Percentiles rank a stretch among this genome's conserved stretches.
Conservation (phyloP, 116 monocot genomes). For the Zostera marina region DNA sequence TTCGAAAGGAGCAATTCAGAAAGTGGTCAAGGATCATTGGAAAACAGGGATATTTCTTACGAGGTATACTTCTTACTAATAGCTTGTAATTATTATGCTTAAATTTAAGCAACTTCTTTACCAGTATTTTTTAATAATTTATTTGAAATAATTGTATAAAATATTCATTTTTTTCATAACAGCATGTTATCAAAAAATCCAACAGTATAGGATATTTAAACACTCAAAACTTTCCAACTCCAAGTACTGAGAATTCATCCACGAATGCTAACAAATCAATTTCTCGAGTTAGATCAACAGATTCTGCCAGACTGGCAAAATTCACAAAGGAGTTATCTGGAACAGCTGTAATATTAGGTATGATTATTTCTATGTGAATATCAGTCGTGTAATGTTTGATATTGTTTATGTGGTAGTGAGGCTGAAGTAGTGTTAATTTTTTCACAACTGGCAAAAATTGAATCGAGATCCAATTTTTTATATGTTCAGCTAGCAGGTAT, state of each 20-base stretch:
- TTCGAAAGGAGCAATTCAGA: conserved; percentile 32
- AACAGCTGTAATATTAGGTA: conserved; percentile 75
- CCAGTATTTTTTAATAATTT: conserved; percentile 40
- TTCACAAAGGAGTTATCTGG: conserved; percentile 74
- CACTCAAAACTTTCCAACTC: conserved; percentile 17
- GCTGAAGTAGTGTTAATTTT: not conserved
- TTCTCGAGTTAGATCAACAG: conserved; percentile 77
- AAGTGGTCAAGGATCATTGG: conserved; percentile 29
- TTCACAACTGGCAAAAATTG: too few relatives aligned
- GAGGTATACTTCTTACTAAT: conserved; percentile 33
- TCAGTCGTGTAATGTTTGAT: not conserved
- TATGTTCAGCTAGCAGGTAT: too few relatives aligned
- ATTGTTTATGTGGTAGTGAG: not conserved
- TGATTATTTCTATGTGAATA: not conserved
- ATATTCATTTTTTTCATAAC: conserved; percentile 4
- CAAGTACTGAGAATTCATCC: conserved; percentile 19
- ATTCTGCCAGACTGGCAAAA: conserved; percentile 79
- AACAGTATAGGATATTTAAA: conserved; percentile 1
- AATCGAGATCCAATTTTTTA: too few relatives aligned
- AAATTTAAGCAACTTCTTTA: conserved; percentile 3
- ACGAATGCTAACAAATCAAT: conserved; percentile 31
- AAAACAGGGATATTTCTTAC: conserved; percentile 14
- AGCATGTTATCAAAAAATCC: conserved; percentile 13
- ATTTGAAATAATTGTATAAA: not conserved
- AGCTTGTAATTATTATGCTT: not conserved